These are phyloP conservation scores for Euphorbia pulcherrima DNA, from an alignment of 345 rosid genomes.

Conservation along the genomic window DNA sequence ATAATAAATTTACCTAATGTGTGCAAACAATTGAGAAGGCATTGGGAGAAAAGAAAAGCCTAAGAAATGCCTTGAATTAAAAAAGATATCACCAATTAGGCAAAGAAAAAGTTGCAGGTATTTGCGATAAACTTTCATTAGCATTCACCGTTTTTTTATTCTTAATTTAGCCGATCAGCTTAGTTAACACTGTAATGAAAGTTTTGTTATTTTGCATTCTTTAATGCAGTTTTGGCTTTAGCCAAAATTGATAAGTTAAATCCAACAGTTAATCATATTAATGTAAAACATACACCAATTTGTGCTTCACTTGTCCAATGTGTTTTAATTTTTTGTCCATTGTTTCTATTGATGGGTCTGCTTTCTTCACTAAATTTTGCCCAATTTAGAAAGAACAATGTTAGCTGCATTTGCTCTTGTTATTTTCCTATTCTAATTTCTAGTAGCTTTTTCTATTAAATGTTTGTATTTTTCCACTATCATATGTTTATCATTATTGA, in stretches of 20 bases:
- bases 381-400: constrained; percentile 4
- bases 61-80: not conserved
- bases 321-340: not conserved
- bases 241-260: not conserved
- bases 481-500: not conserved
- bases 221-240: constrained; percentile 1
- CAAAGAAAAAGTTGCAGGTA: not conserved
- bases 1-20: too few relatives aligned
- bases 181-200: not conserved
- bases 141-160: not conserved
- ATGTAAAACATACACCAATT: not conserved
- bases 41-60: too few relatives aligned
- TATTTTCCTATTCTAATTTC: not conserved
- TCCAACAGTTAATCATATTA: not conserved
- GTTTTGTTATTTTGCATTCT: not conserved
- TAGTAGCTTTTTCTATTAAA: not conserved
- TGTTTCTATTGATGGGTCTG: not conserved
- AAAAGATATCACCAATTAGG: not conserved
- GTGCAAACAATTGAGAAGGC: too few relatives aligned
- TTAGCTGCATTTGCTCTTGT: not conserved
- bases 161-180: constrained; percentile 12
- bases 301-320: not conserved
- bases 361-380: not conserved
- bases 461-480: not conserved
- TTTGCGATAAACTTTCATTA: constrained; percentile 1